Evolutionary conservation across 257 asterid species (phyloP).

Genomic region (Nicotiana tabacum): DNA sequence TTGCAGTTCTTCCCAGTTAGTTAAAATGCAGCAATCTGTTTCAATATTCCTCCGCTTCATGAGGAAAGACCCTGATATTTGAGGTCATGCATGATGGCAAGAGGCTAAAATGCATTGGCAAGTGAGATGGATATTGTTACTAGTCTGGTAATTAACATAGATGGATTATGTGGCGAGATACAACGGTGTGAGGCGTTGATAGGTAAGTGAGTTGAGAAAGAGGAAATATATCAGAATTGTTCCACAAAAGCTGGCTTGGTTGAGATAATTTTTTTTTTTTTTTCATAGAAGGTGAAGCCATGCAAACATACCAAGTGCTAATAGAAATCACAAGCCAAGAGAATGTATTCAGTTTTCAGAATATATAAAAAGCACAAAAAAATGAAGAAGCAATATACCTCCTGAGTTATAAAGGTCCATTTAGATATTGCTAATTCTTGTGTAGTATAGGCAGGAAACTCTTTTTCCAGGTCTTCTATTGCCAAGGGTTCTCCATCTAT

Average conservation of each 20-base stretch:
- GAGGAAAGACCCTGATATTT: background rate
- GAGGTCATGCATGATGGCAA: background rate
- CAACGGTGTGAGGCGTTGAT: background rate
- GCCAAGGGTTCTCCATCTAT: slow-evolving; percentile 80
- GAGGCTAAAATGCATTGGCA: background rate
- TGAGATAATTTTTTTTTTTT: background rate
- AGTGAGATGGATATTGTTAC: background rate
- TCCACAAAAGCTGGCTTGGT: background rate
- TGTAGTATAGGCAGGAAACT: slow-evolving; percentile 44
- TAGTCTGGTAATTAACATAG: background rate
- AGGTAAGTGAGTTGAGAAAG: background rate
- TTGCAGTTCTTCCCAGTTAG: background rate
- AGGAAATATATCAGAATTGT: background rate
- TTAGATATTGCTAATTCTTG: slow-evolving; percentile 43
- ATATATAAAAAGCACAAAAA: background rate
- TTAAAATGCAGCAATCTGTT: background rate
- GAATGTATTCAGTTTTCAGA: background rate
- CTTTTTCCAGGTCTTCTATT: slow-evolving; percentile 54
- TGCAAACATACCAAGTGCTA: background rate
- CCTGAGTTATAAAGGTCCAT: slow-evolving; percentile 84
- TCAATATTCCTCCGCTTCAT: background rate
- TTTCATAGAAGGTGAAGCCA: background rate
- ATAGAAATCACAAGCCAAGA: background rate
- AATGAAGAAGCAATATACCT: slow-evolving; percentile 35
- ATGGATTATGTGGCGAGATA: background rate